These are phyloP conservation scores for Phytophthora melonis DNA, from an alignment of 352 stramenopile genomes.

Conservation along the genomic window DNA sequence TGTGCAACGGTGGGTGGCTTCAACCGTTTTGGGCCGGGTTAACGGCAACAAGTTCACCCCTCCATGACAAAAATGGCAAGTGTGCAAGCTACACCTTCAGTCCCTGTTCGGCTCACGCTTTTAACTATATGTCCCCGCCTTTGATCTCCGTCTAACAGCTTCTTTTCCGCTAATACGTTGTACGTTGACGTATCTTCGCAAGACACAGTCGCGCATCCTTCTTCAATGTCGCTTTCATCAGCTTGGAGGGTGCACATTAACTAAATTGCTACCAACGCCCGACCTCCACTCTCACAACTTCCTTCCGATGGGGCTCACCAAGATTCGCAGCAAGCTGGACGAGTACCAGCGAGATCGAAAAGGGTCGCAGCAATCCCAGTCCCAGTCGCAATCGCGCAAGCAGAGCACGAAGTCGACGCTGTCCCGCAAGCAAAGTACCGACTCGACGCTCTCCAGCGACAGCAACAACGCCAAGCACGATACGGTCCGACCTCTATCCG, in stretches of 20 bases:
- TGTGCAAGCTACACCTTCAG: background rate
- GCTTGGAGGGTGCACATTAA: background rate
- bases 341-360: background rate
- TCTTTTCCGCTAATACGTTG: background rate
- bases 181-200: no score
- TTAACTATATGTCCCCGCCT: background rate
- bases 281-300: background rate
- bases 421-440: background rate
- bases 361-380: background rate
- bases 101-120: background rate
- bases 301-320: conserved; percentile 2
- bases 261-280: background rate
- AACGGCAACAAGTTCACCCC: background rate
- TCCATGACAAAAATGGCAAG: background rate
- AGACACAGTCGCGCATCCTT: no score
- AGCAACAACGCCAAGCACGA: background rate
- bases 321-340: conserved; percentile 10
- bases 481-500: background rate
- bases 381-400: background rate
- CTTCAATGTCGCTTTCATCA: conserved; percentile 7
- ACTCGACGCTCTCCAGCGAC: background rate
- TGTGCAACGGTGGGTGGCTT: no score
- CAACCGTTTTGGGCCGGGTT: background rate
- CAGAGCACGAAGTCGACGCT: background rate
- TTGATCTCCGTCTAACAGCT: conserved; percentile 3